These are phyloP conservation scores for Wickerhamomyces sp. DNA, from an alignment of 1,139 yeast species.

Conservation along the genomic window DNA sequence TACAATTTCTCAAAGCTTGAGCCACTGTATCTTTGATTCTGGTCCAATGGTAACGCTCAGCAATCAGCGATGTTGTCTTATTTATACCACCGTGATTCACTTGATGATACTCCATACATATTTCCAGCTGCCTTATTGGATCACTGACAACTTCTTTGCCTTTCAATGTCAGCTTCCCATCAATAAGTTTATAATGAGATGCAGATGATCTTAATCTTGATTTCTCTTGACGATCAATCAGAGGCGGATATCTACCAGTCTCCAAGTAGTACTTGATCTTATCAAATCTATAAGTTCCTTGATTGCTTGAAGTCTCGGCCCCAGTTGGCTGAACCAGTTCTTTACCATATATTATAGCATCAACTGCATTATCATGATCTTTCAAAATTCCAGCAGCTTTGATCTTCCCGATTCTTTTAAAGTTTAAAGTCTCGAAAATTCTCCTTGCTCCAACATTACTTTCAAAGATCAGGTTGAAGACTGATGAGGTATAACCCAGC, in stretches of 20 bases:
- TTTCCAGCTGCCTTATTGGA: slow-evolving; percentile 65
- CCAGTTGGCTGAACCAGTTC: slow-evolving; percentile 31
- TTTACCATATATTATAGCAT: slow-evolving; percentile 70
- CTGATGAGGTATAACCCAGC: slow-evolving; percentile 78
- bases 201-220: slow-evolving; percentile 80
- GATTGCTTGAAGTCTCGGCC: slow-evolving; percentile 7
- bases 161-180: slow-evolving; percentile 71
- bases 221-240: slow-evolving; percentile 78
- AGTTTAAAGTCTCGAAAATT: slow-evolving; percentile 75
- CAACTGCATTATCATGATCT: slow-evolving; percentile 79
- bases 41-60: slow-evolving; percentile 87
- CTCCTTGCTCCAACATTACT: slow-evolving; percentile 78
- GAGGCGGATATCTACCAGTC: slow-evolving; percentile 82
- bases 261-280: slow-evolving; percentile 73
- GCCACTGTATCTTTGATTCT: slow-evolving; percentile 86
- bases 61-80: slow-evolving; percentile 71
- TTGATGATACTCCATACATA: slow-evolving; percentile 68
- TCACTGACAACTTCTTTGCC: slow-evolving; percentile 81
- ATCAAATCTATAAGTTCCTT: slow-evolving; percentile 49
- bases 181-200: slow-evolving; percentile 64
- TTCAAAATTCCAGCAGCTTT: slow-evolving; percentile 83
- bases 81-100: slow-evolving; percentile 85
- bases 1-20: slow-evolving; percentile 71
- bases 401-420: slow-evolving; percentile 71
- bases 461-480: slow-evolving; percentile 84